Evolutionary conservation across 2,329 filamentous ascomycete genomes (phyloP).

Genomic region (Fusarium sp.): DNA sequence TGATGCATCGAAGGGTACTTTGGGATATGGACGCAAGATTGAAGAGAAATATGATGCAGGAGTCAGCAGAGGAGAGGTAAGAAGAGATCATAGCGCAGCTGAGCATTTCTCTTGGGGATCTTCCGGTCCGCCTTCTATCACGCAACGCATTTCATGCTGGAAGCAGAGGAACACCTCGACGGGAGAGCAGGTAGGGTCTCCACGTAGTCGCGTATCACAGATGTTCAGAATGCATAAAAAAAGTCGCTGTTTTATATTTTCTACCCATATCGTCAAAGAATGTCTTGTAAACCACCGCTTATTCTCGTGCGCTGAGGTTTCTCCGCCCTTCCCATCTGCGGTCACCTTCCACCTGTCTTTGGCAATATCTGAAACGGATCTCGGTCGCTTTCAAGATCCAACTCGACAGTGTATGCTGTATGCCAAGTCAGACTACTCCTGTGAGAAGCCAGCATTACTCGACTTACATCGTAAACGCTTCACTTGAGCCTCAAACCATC

Average conservation of each 20-base stretch:
- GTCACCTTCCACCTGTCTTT: neutral
- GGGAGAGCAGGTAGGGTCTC: neutral
- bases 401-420: neutral
- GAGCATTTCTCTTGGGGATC: neutral
- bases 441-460: neutral
- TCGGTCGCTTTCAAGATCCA: neutral
- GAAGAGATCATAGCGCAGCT: neutral
- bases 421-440: neutral
- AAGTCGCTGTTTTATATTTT: neutral
- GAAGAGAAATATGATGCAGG: no score
- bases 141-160: neutral
- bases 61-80: no score
- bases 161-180: neutral
- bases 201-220: neutral
- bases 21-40: neutral
- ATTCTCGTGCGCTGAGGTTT: accelerated
- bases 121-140: neutral
- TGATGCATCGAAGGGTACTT: neutral
- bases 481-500: neutral
- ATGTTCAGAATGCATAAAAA: neutral
- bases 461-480: neutral
- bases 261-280: neutral
- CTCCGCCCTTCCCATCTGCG: neutral
- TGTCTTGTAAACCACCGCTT: neutral
- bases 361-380: neutral